A percentile compares a stretch with the other conserved stretches of the same genome.
Conservation (phyloP, 371 early-diverging fungal species). For the Mortierella sp. region DNA sequence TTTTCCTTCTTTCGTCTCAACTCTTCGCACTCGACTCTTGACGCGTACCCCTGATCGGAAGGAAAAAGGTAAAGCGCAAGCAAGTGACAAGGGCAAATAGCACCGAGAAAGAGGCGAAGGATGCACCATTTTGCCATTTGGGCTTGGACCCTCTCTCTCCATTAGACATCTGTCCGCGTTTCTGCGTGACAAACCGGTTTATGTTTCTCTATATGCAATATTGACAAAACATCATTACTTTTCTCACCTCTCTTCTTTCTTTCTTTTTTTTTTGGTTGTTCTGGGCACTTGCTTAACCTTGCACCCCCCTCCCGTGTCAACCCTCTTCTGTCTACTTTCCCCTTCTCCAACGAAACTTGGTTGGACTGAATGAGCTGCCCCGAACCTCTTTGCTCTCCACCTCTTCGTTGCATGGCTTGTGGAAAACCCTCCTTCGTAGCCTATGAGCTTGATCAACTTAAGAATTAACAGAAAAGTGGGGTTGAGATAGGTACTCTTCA, state of each 20-base stretch:
- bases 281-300: neutral
- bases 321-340: neutral
- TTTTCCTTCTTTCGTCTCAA: too few relatives aligned
- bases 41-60: too few relatives aligned
- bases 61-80: too few relatives aligned
- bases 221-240: neutral
- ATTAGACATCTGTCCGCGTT: neutral
- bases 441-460: constrained; percentile 1
- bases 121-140: neutral
- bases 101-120: too few relatives aligned
- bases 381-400: neutral
- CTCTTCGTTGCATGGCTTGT: neutral
- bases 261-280: neutral
- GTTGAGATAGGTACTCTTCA: neutral
- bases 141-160: neutral
- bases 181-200: constrained; percentile 31
- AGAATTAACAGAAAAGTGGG: neutral
- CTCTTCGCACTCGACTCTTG: too few relatives aligned
- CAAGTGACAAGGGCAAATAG: too few relatives aligned
- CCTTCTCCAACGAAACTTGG: neutral
- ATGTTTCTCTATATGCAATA: neutral
- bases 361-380: too few relatives aligned
- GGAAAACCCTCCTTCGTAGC: neutral
- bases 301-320: too few relatives aligned
- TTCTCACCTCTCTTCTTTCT: too few relatives aligned